phyloP scores from a whole-genome alignment of 306 rosid genomes.

The Cucurbita argyrosperma region DNA sequence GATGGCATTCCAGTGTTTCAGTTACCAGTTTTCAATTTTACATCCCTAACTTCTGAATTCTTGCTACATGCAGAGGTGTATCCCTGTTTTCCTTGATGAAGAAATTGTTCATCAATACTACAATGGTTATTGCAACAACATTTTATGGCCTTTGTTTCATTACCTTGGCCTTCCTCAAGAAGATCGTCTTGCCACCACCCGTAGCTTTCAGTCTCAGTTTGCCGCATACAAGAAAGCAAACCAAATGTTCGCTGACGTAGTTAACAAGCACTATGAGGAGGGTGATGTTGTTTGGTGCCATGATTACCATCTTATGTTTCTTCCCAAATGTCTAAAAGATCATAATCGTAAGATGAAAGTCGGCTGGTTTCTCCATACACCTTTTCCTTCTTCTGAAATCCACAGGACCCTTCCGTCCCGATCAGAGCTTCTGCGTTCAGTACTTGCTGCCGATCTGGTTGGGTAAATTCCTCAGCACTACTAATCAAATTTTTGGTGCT shows the following conservation, averaged over 20 bases:
- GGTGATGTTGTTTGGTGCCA: constrained; percentile 97
- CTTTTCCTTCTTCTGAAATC: constrained; percentile 91
- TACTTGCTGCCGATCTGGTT: constrained; percentile 86
- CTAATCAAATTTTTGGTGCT: not conserved
- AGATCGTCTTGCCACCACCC: constrained; percentile 91
- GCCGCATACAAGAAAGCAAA: constrained; percentile 79
- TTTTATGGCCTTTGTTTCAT: constrained; percentile 88
- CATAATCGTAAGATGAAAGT: constrained; percentile 62
- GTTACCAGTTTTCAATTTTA: not conserved
- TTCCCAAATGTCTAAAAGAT: constrained; percentile 74
- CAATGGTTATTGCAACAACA: constrained; percentile 88
- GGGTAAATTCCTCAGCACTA: constrained; percentile 33
- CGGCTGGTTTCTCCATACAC: constrained; percentile 94
- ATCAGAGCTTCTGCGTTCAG: constrained; percentile 68
- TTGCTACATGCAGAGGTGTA: constrained; percentile 45
- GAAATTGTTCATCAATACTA: constrained; percentile 86
- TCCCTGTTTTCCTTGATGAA: constrained; percentile 88
- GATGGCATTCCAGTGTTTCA: not conserved
- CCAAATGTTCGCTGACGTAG: constrained; percentile 90
- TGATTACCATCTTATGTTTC: constrained; percentile 92
- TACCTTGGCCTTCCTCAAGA: constrained; percentile 95
- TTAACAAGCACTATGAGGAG: constrained; percentile 56
- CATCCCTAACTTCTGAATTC: not conserved
- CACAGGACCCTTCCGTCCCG: constrained; percentile 85
- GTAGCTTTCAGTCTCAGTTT: constrained; percentile 89